phyloP scores from a whole-genome alignment of 768 basidiomycete species.

The Xerocomus brunneocitrinus region DNA sequence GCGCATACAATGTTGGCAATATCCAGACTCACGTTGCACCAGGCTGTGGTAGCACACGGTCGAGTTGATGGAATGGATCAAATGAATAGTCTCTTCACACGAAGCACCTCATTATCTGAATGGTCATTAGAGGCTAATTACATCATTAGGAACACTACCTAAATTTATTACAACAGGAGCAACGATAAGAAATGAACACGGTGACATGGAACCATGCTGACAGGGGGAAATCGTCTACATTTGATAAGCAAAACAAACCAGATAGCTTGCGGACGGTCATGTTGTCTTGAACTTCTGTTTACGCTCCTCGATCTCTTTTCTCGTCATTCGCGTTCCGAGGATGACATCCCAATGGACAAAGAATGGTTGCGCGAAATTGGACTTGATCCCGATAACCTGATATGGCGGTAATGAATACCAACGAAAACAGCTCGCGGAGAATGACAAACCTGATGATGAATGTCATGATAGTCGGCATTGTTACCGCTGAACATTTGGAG shows the following conservation, averaged over 20 bases:
- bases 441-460: conserved; percentile 81
- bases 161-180: conserved; percentile 21
- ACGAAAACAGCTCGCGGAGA: neutral
- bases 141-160: conserved; percentile 12
- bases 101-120: neutral
- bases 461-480: conserved; percentile 96
- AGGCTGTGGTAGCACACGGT: too few relatives aligned
- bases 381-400: conserved; percentile 75
- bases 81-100: too few relatives aligned
- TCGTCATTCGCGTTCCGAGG: conserved; percentile 80
- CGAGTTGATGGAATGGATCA: too few relatives aligned
- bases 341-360: conserved; percentile 92
- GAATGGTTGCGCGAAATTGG: conserved; percentile 94
- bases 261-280: neutral
- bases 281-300: conserved; percentile 33
- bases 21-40: too few relatives aligned
- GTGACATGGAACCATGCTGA: neutral
- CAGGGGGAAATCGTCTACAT: neutral
- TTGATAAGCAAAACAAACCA: neutral
- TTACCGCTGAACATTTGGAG: conserved; percentile 81
- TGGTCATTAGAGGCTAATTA: neutral
- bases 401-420: neutral
- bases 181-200: conserved; percentile 1
- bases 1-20: too few relatives aligned
- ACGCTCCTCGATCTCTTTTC: conserved; percentile 57